Percentiles rank a stretch among this genome's conserved stretches.
phyloP scores from a whole-genome alignment of 495 filamentous ascomycete genomes.

The Parathielavia hyrcaniae region DNA sequence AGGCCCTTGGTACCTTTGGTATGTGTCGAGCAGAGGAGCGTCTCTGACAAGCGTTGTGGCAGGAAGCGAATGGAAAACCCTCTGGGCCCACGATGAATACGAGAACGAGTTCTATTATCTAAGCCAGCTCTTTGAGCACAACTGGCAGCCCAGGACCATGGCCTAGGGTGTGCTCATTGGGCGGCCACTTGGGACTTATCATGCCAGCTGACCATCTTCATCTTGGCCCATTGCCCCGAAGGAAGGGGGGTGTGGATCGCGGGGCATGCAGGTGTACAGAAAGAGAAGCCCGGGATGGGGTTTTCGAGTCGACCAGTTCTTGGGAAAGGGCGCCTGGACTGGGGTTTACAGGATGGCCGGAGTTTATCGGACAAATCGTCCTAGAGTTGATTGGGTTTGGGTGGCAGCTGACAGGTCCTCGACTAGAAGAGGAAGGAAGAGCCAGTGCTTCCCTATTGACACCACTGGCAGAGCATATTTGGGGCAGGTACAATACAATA shows the following conservation, averaged over 20 bases:
- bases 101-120: constrained; percentile 49
- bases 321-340: too few species aligned
- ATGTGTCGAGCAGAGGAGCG: background rate
- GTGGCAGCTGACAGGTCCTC: too few species aligned
- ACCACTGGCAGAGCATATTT: too few species aligned
- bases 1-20: background rate
- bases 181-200: background rate
- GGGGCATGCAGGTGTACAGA: constrained; percentile 21
- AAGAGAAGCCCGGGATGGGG: constrained; percentile 7
- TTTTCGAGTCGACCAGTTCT: background rate
- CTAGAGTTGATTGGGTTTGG: too few species aligned
- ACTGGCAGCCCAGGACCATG: constrained; percentile 44
- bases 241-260: background rate
- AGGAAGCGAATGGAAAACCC: constrained; percentile 39
- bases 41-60: constrained; percentile 11
- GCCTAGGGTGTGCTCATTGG: constrained; percentile 22
- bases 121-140: constrained; percentile 47
- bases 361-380: too few species aligned
- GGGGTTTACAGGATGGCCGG: too few species aligned
- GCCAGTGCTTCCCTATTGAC: too few species aligned
- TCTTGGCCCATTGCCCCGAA: background rate
- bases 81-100: constrained; percentile 35
- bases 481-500: too few species aligned
- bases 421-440: too few species aligned
- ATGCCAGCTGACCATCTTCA: background rate